Percentiles rank a stretch among this genome's conserved stretches.
phyloP scores from a whole-genome alignment of 345 rosid species.

The Pelargonium nanum region DNA sequence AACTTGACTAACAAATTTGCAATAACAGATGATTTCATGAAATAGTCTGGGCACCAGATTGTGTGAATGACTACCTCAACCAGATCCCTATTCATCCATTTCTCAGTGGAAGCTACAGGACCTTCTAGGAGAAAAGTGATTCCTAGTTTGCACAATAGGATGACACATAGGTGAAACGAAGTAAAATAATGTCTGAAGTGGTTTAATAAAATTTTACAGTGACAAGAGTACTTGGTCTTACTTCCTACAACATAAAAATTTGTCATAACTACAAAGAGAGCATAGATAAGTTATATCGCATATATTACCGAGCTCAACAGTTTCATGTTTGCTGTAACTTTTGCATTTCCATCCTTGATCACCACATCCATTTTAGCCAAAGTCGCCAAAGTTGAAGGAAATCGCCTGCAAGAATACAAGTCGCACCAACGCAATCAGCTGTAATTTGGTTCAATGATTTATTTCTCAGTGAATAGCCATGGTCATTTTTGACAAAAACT shows the following conservation, averaged over 20 bases:
- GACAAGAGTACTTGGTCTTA: neutral
- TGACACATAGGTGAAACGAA: neutral
- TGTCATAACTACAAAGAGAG: neutral
- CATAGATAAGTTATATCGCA: neutral
- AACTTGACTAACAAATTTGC: neutral
- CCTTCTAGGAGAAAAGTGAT: neutral
- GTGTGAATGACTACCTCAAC: neutral
- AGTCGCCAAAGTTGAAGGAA: slow-evolving; percentile 62
- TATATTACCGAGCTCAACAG: slow-evolving; percentile 53
- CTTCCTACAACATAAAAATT: neutral
- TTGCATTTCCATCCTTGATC: slow-evolving; percentile 57
- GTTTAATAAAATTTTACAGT: too few relatives aligned
- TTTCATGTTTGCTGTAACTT: slow-evolving; percentile 52
- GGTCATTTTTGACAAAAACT: neutral
- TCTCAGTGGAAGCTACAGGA: neutral
- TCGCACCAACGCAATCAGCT: slow-evolving; percentile 5
- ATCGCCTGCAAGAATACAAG: slow-evolving; percentile 44
- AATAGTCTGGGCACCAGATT: neutral
- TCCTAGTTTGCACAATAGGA: neutral
- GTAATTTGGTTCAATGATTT: neutral
- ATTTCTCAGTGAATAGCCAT: neutral
- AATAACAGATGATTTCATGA: neutral
- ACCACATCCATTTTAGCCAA: slow-evolving; percentile 59
- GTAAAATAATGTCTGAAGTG: neutral
- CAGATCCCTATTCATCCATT: neutral